These are phyloP conservation scores for Mortierella claussenii DNA, from an alignment of 192 early-diverging fungal species.

Conservation along the genomic window DNA sequence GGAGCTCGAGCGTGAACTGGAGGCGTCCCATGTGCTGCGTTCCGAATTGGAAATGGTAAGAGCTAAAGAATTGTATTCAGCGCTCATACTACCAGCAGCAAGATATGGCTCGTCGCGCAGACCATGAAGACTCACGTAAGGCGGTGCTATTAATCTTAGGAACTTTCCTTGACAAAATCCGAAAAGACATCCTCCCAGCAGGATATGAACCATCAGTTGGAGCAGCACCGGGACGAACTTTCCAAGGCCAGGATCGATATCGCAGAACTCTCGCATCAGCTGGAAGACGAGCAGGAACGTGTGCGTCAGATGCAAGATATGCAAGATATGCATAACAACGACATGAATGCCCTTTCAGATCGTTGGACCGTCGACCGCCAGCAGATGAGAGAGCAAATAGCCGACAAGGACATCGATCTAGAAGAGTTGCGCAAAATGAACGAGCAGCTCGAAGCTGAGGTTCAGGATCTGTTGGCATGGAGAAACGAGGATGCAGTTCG, in stretches of 20 bases:
- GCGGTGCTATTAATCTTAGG: too few species aligned
- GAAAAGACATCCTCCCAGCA: conserved; percentile 28
- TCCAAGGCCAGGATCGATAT: conserved; percentile 26
- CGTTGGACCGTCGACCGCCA: conserved; percentile 41
- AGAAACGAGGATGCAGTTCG: conserved; percentile 28
- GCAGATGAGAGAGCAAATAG: conserved; percentile 15
- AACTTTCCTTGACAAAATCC: conserved; percentile 10
- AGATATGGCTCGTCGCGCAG: too few species aligned
- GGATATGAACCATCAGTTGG: conserved; percentile 25
- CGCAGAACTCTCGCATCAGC: conserved; percentile 24
- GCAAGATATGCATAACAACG: conserved; percentile 32
- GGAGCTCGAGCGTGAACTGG: conserved; percentile 34
- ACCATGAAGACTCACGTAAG: too few species aligned
- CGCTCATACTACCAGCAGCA: too few species aligned
- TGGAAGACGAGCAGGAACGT: conserved; percentile 26
- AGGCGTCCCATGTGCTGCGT: conserved; percentile 13
- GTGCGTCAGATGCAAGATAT: conserved; percentile 35
- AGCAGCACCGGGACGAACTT: conserved; percentile 39
- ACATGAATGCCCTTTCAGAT: conserved; percentile 39
- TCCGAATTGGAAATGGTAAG: conserved; percentile 41
- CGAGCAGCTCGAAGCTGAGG: conserved; percentile 26
- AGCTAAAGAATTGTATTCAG: too few species aligned
- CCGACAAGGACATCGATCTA: conserved; percentile 10
- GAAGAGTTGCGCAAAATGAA: conserved; percentile 30
- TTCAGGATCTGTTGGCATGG: conserved; percentile 28